A percentile compares a stretch with the other conserved stretches of the same genome.
Evolutionary conservation across 495 filamentous ascomycete species (phyloP).

Genomic region (Aspergillus wentii): DNA sequence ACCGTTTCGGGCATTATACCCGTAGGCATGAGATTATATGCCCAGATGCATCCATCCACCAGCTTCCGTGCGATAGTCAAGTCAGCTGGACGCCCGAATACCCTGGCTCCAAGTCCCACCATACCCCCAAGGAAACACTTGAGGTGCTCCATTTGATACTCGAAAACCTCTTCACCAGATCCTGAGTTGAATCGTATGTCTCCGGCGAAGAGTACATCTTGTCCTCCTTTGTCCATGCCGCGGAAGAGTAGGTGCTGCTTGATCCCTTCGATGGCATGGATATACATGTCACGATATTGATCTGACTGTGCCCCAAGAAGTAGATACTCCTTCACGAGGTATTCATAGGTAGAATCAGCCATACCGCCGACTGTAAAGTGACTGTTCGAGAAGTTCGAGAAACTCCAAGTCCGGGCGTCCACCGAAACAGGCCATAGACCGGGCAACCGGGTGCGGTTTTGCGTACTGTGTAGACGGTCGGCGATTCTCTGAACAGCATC

Average conservation of each 20-base stretch:
- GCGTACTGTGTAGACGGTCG: too few species aligned
- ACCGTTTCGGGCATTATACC: constrained; percentile 91
- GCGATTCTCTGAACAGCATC: too few species aligned
- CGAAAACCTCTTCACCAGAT: constrained; percentile 52
- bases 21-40: constrained; percentile 82
- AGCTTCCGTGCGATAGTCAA: constrained; percentile 85
- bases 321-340: constrained; percentile 93
- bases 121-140: constrained; percentile 97
- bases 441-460: too few species aligned
- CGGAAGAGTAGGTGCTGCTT: constrained; percentile 90
- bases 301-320: constrained; percentile 90
- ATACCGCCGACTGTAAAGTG: too few species aligned
- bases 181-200: constrained; percentile 80
- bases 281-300: constrained; percentile 88
- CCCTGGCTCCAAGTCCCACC: constrained; percentile 83
- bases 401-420: too few species aligned
- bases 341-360: too few species aligned
- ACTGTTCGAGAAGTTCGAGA: too few species aligned
- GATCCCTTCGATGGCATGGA: constrained; percentile 77
- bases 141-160: constrained; percentile 99
- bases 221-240: too few species aligned
- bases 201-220: constrained; percentile 75
- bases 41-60: constrained; percentile 96
- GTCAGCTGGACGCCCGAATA: too few species aligned
- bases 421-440: too few species aligned